Evolutionary conservation across 192 early-diverging fungal genomes (phyloP), one percentile per base, ranked within the genome.

Genomic region (Cladochytrium replicatum): DNA sequence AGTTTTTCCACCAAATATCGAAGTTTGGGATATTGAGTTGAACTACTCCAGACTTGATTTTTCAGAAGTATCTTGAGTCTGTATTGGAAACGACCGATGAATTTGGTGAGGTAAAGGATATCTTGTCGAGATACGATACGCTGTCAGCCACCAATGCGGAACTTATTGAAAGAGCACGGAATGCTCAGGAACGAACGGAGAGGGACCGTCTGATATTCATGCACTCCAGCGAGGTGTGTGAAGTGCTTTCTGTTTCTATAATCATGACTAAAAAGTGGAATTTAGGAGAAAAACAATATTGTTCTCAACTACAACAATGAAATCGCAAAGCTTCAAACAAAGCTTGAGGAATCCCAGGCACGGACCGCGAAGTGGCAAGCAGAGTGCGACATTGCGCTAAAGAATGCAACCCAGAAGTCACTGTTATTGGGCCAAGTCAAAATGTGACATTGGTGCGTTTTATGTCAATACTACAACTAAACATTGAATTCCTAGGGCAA

Each of bases 291-390:
- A 46, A 80, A 80, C 66, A 80, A 64, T 31, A 41, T 65, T 8
- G 77, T 80, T 15, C 57, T 80, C 3, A 80, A 80, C 49, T 71
- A 64, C 61, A 80, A 80, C 61, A 80, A 80, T 43, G 64, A 73
- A 34, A 73, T 80, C 46, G 78, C 78, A 4, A 73, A 60, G 51
- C 64, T 80, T 19, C 77, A 80, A 56, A 66, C 75, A 2, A 58
- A 58, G 39, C 61, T 77, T 17, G 78, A 80, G 46, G 76, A 80
- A 29, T 34, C 55, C 4, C 67, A 77, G 44, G 29, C 52, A 40
- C 42, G 59, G 21, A 67, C 52, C 22, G 64, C 63, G 7, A 70
- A 61, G 42, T 71, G 67, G 60, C 78, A 80, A 46, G 28, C 46
- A 21, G 72, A 74, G 37, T 67, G 61, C 47, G 78, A 80, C 46